phyloP scores from a whole-genome alignment of 225 moss, liverwort and hornwort genomes.

The Thuidium tamariscinum region DNA sequence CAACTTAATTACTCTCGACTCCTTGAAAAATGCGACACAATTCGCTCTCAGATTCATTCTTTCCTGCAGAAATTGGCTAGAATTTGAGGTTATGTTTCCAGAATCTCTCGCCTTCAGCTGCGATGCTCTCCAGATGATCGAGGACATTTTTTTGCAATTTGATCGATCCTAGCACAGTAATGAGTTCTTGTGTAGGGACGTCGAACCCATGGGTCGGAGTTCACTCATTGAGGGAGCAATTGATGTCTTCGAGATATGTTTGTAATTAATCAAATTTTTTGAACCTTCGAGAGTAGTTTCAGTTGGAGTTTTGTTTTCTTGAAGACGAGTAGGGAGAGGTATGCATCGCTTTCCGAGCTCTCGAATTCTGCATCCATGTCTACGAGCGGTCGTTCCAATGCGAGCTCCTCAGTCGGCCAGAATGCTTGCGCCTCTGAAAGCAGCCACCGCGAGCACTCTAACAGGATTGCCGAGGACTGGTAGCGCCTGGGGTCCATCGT shows the following conservation, averaged over 20 bases:
- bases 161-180: neutral
- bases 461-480: neutral
- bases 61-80: no score
- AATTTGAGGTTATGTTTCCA: neutral
- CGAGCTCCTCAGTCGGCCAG: neutral
- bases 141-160: neutral
- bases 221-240: neutral
- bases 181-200: neutral
- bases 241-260: neutral
- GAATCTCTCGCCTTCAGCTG: neutral
- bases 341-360: slow-evolving; percentile 13
- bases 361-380: slow-evolving; percentile 9
- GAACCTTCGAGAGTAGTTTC: neutral
- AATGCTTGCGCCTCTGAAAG: neutral
- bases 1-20: neutral
- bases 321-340: neutral
- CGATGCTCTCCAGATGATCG: neutral
- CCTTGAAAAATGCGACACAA: no score
- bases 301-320: neutral
- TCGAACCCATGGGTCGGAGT: neutral
- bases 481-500: neutral
- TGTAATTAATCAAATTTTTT: neutral
- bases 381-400: neutral
- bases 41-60: neutral
- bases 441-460: neutral